These are phyloP conservation scores for Scleromitrula shiraiana DNA, from an alignment of 2,329 filamentous ascomycete species.

Conservation along the genomic window DNA sequence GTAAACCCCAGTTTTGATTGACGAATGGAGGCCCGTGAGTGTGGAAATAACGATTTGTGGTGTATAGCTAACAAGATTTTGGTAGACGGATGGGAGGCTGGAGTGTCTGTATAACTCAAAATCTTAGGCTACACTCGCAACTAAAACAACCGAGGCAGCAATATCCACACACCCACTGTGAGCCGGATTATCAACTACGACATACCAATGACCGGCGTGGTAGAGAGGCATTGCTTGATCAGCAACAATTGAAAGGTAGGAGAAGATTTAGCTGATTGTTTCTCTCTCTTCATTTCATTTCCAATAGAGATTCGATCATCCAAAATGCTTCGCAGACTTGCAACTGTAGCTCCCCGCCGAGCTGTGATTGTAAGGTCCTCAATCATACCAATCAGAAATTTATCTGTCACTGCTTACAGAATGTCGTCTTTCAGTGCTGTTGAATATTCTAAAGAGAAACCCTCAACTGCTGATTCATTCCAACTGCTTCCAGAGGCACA, in stretches of 20 bases:
- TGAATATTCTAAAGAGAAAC: too few relatives aligned
- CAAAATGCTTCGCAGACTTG: constrained; percentile 28
- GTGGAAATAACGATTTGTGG: background rate
- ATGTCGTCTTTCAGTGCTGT: constrained; percentile 24
- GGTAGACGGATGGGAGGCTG: background rate
- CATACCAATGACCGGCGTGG: background rate
- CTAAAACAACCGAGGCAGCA: too few relatives aligned
- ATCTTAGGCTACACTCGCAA: too few relatives aligned
- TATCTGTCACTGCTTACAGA: constrained; percentile 19
- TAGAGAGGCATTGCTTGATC: background rate
- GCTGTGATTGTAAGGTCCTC: constrained; percentile 16
- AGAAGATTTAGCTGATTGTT: background rate
- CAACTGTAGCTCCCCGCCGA: constrained; percentile 21
- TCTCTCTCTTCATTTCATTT: constrained; percentile 2
- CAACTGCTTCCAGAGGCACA: constrained; percentile 72
- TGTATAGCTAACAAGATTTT: background rate
- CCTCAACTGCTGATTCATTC: constrained; percentile 59
- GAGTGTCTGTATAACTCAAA: background rate
- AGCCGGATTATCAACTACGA: background rate
- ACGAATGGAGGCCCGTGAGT: background rate
- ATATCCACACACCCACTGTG: too few relatives aligned
- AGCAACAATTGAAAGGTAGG: constrained; percentile 1
- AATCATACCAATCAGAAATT: constrained; percentile 14
- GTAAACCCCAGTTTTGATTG: background rate
- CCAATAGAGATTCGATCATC: background rate